Conservation (phyloP, 345 rosid species). For the Raphanus sativus region DNA sequence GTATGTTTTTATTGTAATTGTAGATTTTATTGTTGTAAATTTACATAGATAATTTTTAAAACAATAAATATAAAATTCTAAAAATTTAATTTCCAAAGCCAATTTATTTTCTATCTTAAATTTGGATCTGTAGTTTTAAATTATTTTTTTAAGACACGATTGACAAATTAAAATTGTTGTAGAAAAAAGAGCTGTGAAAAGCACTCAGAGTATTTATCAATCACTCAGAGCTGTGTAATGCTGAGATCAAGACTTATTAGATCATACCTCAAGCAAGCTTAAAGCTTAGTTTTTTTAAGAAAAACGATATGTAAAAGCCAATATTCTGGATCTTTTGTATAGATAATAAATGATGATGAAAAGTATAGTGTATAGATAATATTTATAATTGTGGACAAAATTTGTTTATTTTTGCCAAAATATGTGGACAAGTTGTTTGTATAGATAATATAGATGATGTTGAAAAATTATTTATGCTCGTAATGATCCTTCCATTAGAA, state of each 20-base stretch:
- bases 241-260: background rate
- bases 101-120: no score
- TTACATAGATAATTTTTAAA: no score
- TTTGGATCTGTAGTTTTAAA: no score
- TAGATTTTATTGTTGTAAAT: no score
- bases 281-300: background rate
- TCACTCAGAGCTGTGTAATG: background rate
- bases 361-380: background rate
- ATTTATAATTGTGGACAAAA: background rate
- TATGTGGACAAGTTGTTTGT: constrained; percentile 23
- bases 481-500: constrained; percentile 33
- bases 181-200: no score
- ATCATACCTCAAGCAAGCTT: background rate
- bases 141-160: no score
- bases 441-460: background rate
- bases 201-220: no score
- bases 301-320: background rate
- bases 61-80: no score
- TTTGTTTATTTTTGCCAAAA: no score
- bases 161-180: no score
- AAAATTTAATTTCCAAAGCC: no score
- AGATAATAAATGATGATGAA: background rate
- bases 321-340: background rate
- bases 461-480: constrained; percentile 4
- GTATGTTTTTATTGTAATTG: no score